Conservation (phyloP, 192 early-diverging fungal genomes). For the Coemansia sp. region DNA sequence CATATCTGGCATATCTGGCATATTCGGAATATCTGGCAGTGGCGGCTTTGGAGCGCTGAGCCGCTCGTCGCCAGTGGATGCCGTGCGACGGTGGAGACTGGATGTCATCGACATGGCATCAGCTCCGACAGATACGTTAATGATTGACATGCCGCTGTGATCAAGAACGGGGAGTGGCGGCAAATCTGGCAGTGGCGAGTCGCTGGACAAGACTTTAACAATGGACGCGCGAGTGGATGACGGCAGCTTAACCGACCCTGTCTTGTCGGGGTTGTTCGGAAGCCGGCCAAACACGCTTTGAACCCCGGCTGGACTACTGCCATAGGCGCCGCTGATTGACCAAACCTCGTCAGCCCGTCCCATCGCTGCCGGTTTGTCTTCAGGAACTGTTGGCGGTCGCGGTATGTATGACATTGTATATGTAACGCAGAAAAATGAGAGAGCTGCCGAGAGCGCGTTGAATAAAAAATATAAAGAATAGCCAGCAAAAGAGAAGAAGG, state of each 20-base stretch:
- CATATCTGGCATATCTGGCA: background rate
- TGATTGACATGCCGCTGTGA: slow-evolving; percentile 6
- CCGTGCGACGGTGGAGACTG: slow-evolving; percentile 19
- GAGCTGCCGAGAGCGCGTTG: background rate
- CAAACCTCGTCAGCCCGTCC: slow-evolving; percentile 44
- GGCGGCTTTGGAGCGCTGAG: background rate
- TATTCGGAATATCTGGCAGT: background rate
- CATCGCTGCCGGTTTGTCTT: background rate
- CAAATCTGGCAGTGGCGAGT: slow-evolving; percentile 22
- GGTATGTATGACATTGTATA: slow-evolving; percentile 33
- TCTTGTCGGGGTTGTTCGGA: background rate
- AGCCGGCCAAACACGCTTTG: slow-evolving; percentile 2
- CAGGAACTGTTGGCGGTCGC: slow-evolving; percentile 12
- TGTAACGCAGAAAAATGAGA: background rate
- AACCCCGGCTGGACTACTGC: slow-evolving; percentile 12
- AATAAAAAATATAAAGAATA: background rate
- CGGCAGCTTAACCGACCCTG: slow-evolving; percentile 13
- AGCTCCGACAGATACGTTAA: background rate
- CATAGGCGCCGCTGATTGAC: slow-evolving; percentile 13
- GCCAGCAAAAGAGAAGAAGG: slow-evolving; percentile 8
- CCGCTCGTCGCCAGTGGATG: slow-evolving; percentile 23
- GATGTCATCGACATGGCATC: background rate
- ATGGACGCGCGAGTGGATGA: slow-evolving; percentile 33
- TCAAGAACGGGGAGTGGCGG: slow-evolving; percentile 28
- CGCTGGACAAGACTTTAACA: slow-evolving; percentile 21